Percentiles rank a stretch among this genome's conserved stretches.
Conservation (phyloP, 768 basidiomycete species). For the Cubamyces sp. region DNA sequence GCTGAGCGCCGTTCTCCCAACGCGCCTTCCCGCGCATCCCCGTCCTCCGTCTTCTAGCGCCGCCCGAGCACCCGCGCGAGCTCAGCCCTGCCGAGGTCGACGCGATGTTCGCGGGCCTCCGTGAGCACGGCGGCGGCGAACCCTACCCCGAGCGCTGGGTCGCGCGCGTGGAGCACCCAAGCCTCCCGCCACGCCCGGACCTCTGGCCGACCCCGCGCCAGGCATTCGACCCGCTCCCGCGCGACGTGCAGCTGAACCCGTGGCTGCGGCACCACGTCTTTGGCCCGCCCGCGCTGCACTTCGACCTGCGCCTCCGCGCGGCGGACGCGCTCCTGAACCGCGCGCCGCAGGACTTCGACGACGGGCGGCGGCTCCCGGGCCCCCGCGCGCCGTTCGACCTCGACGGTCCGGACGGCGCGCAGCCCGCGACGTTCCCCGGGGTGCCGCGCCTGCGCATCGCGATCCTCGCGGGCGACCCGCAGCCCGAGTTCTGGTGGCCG, state of each 20-base stretch:
- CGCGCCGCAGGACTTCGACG: slow-evolving; percentile 17
- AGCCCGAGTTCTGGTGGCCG: slow-evolving; percentile 58
- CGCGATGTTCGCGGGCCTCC: slow-evolving; percentile 40
- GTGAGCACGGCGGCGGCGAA: slow-evolving; percentile 24
- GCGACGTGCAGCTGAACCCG: slow-evolving; percentile 59
- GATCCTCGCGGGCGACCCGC: slow-evolving; percentile 54
- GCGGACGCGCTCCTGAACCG: slow-evolving; percentile 24
- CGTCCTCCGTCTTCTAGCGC: slow-evolving; percentile 20
- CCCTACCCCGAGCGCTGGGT: slow-evolving; percentile 53
- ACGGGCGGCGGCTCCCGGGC: not conserved
- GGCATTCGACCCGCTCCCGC: slow-evolving; percentile 47
- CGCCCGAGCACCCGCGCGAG: slow-evolving; percentile 30
- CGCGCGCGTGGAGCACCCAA: slow-evolving; percentile 48
- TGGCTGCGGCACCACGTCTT: slow-evolving; percentile 51
- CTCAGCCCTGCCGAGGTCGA: slow-evolving; percentile 31
- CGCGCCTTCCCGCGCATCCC: not conserved
- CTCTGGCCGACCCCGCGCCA: slow-evolving; percentile 48
- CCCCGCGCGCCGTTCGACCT: slow-evolving; percentile 9
- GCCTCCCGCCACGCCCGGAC: slow-evolving; percentile 53
- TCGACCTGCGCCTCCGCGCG: slow-evolving; percentile 46
- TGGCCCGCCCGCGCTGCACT: slow-evolving; percentile 49
- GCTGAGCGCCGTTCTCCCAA: not conserved
- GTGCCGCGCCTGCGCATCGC: slow-evolving; percentile 60
- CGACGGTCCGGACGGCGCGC: slow-evolving; percentile 40
- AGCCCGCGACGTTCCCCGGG: slow-evolving; percentile 69